A percentile compares a stretch with the other conserved stretches of the same genome.
Conservation (phyloP, 2,329 filamentous ascomycete genomes). For the Hypoxylon sp. region DNA sequence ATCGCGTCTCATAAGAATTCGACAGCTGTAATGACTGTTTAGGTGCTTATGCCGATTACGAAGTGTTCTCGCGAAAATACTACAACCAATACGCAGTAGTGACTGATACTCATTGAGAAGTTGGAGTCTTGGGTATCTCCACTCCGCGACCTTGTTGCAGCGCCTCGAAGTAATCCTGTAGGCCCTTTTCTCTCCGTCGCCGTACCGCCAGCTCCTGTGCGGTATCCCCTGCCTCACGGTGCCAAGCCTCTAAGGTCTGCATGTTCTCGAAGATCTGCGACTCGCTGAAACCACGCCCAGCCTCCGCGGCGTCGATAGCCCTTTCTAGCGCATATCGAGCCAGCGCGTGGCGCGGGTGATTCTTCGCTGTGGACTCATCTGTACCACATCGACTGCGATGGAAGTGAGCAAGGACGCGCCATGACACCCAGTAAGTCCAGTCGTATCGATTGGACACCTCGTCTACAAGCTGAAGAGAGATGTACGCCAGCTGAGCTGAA, state of each 20-base stretch:
- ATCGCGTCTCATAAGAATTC: not conserved
- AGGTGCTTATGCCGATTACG: constrained; percentile 1
- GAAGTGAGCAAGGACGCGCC: constrained; percentile 44
- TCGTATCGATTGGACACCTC: constrained; percentile 34
- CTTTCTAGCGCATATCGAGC: constrained; percentile 40
- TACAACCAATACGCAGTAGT: not conserved
- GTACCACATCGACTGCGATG: constrained; percentile 37
- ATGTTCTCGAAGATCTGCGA: constrained; percentile 44
- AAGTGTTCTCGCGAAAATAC: not conserved
- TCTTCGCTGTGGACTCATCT: constrained; percentile 14
- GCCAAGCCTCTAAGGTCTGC: constrained; percentile 42
- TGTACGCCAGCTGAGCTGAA: constrained; percentile 39
- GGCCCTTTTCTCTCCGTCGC: constrained; percentile 34
- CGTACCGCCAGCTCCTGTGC: constrained; percentile 31
- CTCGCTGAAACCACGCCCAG: constrained; percentile 38
- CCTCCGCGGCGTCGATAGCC: constrained; percentile 41
- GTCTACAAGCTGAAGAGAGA: constrained; percentile 28
- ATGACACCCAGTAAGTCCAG: constrained; percentile 42
- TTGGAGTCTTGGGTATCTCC: constrained; percentile 14
- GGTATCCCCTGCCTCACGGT: constrained; percentile 41
- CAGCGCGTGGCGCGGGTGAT: constrained; percentile 41
- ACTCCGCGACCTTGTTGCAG: constrained; percentile 17
- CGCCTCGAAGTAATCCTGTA: constrained; percentile 36
- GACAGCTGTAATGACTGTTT: not conserved
- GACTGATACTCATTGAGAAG: constrained; percentile 11